Percentiles rank a stretch among this genome's conserved stretches.
phyloP scores from a whole-genome alignment of 2,329 filamentous ascomycete species.

The Zymoseptoria crescenta region DNA sequence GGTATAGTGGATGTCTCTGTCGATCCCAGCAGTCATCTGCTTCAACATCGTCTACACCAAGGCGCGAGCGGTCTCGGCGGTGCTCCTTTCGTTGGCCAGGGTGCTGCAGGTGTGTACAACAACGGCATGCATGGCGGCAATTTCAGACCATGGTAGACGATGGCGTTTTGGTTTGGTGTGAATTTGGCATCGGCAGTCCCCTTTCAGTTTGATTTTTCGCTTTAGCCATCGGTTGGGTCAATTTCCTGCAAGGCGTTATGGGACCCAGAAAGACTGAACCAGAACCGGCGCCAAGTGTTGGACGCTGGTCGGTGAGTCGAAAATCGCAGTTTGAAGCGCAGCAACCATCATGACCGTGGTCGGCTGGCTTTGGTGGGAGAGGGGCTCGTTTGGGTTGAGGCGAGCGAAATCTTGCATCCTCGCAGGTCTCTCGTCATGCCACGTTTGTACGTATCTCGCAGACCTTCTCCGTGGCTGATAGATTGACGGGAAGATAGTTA shows the following conservation, averaged over 20 bases:
- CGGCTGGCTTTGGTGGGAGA: constrained; percentile 8
- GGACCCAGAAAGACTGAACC: constrained; percentile 15
- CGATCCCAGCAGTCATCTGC: constrained; percentile 90
- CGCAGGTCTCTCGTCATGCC: constrained; percentile 19
- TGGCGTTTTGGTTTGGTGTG: constrained; percentile 6
- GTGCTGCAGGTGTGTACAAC: constrained; percentile 20
- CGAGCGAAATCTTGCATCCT: constrained; percentile 11
- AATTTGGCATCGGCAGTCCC: constrained; percentile 3
- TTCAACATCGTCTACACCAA: constrained; percentile 82
- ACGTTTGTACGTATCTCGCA: constrained; percentile 29
- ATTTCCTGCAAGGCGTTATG: constrained; percentile 22
- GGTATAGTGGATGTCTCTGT: constrained; percentile 79
- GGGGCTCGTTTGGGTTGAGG: constrained; percentile 2
- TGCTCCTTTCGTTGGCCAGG: constrained; percentile 18
- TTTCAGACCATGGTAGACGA: constrained; percentile 23
- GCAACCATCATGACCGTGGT: constrained; percentile 13
- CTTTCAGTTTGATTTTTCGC: constrained; percentile 12
- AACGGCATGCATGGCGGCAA: constrained; percentile 27
- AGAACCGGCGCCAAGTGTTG: constrained; percentile 24
- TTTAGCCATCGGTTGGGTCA: constrained; percentile 15
- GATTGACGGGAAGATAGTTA: constrained; percentile 30
- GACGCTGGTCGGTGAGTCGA: constrained; percentile 18
- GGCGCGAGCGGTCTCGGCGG: constrained; percentile 56
- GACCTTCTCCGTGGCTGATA: constrained; percentile 27
- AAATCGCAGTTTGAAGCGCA: constrained; percentile 15